Conservation (phyloP, 257 asterid genomes). For the Solanum gandarillasii region DNA sequence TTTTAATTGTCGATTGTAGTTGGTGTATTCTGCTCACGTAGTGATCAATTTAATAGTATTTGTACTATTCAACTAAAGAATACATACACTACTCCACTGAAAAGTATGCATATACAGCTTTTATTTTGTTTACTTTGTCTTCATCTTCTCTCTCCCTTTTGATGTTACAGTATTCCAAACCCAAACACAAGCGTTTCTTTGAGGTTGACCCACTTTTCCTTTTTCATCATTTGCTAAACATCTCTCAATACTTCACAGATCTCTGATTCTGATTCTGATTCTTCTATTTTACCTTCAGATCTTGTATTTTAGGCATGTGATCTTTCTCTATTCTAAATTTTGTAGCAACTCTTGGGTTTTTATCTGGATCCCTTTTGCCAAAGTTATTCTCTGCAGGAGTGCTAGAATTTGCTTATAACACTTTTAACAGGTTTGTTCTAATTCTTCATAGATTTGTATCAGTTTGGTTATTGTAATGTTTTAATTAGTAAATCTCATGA, state of each 20-base stretch:
- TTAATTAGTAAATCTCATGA: not conserved
- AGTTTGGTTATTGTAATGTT: not conserved
- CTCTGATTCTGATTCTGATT: slow-evolving; percentile 5
- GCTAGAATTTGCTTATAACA: not conserved
- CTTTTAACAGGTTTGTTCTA: not conserved
- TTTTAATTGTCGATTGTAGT: not conserved
- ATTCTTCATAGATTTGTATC: not conserved
- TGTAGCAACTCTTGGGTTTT: not conserved
- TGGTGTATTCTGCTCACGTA: not conserved
- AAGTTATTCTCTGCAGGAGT: not conserved
- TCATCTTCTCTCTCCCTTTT: not conserved
- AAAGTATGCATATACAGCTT: slow-evolving; percentile 4
- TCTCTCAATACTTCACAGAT: slow-evolving; percentile 11
- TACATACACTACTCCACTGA: not conserved
- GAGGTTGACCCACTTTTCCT: slow-evolving; percentile 13
- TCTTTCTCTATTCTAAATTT: not conserved
- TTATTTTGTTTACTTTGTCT: not conserved
- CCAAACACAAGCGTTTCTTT: not conserved
- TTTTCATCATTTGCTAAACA: slow-evolving; percentile 10
- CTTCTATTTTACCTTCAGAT: slow-evolving; percentile 6
- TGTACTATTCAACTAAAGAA: not conserved
- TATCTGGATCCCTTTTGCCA: not conserved
- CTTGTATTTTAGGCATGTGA: not conserved
- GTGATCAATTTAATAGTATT: not conserved
- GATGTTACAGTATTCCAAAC: not conserved